Evolutionary conservation across 345 rosid genomes (phyloP).

Genomic region (Hypericum perforatum): DNA sequence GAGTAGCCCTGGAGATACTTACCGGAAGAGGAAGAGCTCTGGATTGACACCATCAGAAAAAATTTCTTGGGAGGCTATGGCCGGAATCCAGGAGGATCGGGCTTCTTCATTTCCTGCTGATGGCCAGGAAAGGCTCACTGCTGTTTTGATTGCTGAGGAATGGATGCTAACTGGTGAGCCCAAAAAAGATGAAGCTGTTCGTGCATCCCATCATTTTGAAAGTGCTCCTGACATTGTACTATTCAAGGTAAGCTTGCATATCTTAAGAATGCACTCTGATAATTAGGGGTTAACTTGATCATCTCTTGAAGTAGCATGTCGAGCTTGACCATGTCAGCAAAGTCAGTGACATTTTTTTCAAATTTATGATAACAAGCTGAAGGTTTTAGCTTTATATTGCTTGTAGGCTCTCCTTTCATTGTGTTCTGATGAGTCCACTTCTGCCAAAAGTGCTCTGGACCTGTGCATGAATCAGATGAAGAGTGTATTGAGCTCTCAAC

Average conservation of each 20-base stretch:
- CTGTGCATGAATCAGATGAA: conserved; percentile 80
- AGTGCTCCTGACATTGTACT: conserved; percentile 89
- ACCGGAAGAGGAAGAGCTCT: conserved; percentile 82
- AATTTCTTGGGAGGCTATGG: conserved; percentile 94
- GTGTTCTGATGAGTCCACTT: conserved; percentile 75
- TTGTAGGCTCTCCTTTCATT: conserved; percentile 80
- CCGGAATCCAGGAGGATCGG: conserved; percentile 82
- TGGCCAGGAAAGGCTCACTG: conserved; percentile 81
- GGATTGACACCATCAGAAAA: conserved; percentile 72
- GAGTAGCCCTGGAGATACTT: conserved; percentile 61
- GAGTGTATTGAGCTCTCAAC: conserved; percentile 65
- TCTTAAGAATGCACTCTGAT: neutral
- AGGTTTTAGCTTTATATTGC: conserved; percentile 14
- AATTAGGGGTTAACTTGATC: neutral
- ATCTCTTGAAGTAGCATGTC: neutral
- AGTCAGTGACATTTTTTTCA: conserved; percentile 2
- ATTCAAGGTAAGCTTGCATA: conserved; percentile 55
- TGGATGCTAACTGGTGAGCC: conserved; percentile 88
- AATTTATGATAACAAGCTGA: conserved; percentile 8
- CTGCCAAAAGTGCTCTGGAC: conserved; percentile 79
- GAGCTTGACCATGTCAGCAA: neutral
- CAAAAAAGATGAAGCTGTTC: conserved; percentile 66
- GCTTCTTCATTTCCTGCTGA: conserved; percentile 50
- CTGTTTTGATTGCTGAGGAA: conserved; percentile 84
- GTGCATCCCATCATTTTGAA: conserved; percentile 80